Evolutionary conservation across 2,329 filamentous ascomycete species (phyloP).

Genomic region (Cladophialophora chaetospira): DNA sequence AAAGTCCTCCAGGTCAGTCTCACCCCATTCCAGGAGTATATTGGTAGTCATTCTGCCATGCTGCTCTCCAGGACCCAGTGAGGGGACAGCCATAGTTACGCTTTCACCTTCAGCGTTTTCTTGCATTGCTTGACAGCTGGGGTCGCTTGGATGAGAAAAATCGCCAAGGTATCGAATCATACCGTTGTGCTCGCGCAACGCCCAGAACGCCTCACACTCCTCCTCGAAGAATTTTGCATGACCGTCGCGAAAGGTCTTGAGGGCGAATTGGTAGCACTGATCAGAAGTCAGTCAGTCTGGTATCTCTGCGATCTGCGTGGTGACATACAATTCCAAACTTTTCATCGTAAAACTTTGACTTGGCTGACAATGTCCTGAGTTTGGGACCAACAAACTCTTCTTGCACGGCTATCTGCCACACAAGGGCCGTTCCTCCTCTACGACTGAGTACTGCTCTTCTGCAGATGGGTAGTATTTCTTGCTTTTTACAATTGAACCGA

Average conservation of each 20-base stretch:
- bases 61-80: no score
- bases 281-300: background rate
- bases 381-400: background rate
- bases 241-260: conserved; percentile 35
- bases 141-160: no score
- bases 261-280: conserved; percentile 35
- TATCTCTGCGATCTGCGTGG: background rate
- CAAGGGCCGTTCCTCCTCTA: background rate
- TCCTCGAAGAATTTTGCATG: conserved; percentile 32
- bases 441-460: background rate
- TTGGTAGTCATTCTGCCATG: no score
- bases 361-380: background rate
- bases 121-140: conserved; percentile 12
- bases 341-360: background rate
- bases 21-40: background rate
- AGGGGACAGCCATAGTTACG: background rate
- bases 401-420: background rate
- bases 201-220: conserved; percentile 38
- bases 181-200: conserved; percentile 28
- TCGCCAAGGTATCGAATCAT: conserved; percentile 39
- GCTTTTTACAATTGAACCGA: no score
- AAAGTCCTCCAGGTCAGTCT: background rate
- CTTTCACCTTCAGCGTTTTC: background rate
- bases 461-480: background rate
- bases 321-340: background rate